Evolutionary conservation across 441 rosid species (phyloP).

Genomic region (Gossypium gossypioides): DNA sequence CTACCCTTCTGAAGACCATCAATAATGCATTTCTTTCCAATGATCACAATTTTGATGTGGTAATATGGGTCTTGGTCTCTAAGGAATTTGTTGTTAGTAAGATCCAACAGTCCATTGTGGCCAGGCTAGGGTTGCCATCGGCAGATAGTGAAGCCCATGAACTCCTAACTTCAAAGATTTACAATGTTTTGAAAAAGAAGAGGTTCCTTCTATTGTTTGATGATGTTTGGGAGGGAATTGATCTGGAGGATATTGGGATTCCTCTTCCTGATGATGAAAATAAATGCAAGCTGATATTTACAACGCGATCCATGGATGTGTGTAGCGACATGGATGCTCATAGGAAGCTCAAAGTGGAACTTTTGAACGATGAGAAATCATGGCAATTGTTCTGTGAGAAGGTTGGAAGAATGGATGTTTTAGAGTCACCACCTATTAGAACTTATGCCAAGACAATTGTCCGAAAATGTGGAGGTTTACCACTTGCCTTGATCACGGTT

Average conservation of each 20-base stretch:
- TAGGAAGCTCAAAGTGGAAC: slow-evolving; percentile 31
- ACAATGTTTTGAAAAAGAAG: slow-evolving; percentile 27
- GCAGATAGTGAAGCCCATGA: slow-evolving; percentile 29
- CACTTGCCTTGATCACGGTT: slow-evolving; percentile 40
- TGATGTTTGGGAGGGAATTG: slow-evolving; percentile 46
- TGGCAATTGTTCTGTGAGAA: slow-evolving; percentile 38
- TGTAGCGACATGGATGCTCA: slow-evolving; percentile 35
- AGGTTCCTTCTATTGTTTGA: slow-evolving; percentile 39
- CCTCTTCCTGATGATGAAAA: slow-evolving; percentile 33
- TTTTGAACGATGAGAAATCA: slow-evolving; percentile 28
- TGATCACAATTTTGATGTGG: slow-evolving; percentile 18
- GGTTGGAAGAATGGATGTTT: slow-evolving; percentile 17
- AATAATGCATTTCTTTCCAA: slow-evolving; percentile 6
- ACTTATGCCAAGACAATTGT: slow-evolving; percentile 30
- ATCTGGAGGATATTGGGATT: slow-evolving; percentile 33
- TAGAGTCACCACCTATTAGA: slow-evolving; percentile 24
- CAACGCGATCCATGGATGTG: slow-evolving; percentile 34
- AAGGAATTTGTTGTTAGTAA: slow-evolving; percentile 31
- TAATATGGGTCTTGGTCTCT: slow-evolving; percentile 40
- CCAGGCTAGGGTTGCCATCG: slow-evolving; percentile 33
- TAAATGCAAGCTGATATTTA: slow-evolving; percentile 40
- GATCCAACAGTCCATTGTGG: slow-evolving; percentile 30
- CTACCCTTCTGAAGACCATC: slow-evolving; percentile 15
- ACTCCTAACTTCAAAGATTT: slow-evolving; percentile 28
- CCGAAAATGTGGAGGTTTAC: slow-evolving; percentile 47